Percentiles rank a stretch among this genome's conserved stretches.
These are phyloP conservation scores for Aspergillus coremiiformis DNA, from an alignment of 495 filamentous ascomycete genomes.

Conservation along the genomic window DNA sequence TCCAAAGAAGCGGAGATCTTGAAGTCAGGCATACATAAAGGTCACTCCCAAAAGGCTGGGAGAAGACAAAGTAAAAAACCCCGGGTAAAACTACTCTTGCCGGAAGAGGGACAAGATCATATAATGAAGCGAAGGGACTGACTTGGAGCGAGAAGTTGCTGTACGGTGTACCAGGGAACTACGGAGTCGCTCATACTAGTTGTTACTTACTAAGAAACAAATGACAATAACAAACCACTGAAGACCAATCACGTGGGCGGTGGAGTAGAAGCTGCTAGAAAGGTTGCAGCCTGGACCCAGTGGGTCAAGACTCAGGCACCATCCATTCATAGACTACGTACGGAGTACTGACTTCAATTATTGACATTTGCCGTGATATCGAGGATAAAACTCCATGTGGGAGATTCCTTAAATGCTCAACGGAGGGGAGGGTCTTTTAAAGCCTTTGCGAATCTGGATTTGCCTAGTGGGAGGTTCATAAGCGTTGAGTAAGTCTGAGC, in stretches of 20 bases:
- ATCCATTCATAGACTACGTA: neutral
- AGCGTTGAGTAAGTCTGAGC: no score
- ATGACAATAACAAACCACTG: slow-evolving; percentile 14
- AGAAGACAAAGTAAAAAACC: neutral
- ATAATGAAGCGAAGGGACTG: neutral
- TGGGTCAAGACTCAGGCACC: neutral
- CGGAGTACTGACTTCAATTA: no score
- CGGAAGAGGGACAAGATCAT: neutral
- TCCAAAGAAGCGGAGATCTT: slow-evolving; percentile 76
- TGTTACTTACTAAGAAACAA: neutral
- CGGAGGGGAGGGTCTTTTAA: no score
- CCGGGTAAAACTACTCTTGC: neutral
- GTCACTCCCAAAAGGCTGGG: neutral
- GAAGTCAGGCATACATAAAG: slow-evolving; percentile 55
- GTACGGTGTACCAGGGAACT: neutral
- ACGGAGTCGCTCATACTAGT: neutral
- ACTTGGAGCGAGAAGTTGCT: neutral
- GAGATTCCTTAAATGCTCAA: no score
- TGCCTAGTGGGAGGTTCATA: no score
- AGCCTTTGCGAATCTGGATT: no score
- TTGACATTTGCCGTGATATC: no score
- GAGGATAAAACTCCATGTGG: no score
- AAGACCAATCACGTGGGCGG: slow-evolving; percentile 9
- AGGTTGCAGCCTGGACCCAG: neutral
- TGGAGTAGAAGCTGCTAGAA: slow-evolving; percentile 8